Percentiles rank a stretch among this genome's conserved stretches.
Evolutionary conservation across 495 filamentous ascomycete species (phyloP).

Genomic region (Daldinia decipiens): DNA sequence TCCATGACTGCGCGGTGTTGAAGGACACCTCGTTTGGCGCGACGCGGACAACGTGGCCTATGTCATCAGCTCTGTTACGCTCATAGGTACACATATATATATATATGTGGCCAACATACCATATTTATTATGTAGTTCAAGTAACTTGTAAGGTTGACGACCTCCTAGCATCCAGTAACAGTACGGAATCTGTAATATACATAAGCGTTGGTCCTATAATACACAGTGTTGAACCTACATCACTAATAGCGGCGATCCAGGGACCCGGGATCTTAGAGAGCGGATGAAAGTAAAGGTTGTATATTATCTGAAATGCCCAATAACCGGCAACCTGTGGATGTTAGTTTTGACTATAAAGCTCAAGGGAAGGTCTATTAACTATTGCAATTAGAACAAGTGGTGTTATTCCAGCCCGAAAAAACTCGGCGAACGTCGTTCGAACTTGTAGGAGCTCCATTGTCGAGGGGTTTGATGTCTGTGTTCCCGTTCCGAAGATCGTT

Average conservation of each 20-base stretch:
- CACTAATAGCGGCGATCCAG: conserved; percentile 26
- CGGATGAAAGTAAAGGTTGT: conserved; percentile 63
- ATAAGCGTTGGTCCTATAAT: not conserved
- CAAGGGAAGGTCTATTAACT: not conserved
- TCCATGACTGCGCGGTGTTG: conserved; percentile 52
- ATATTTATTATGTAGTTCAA: conserved; percentile 45
- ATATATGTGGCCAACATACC: conserved; percentile 10
- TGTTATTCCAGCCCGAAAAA: not conserved
- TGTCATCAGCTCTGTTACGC: not conserved
- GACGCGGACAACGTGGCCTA: conserved; percentile 54
- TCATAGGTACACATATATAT: not conserved
- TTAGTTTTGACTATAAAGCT: not conserved
- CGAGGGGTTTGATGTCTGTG: not conserved
- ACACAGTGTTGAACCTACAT: conserved; percentile 15
- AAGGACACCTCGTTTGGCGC: conserved; percentile 60
- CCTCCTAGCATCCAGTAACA: conserved; percentile 27
- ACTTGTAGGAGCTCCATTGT: conserved; percentile 6
- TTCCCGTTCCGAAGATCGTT: not conserved
- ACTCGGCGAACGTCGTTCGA: not conserved
- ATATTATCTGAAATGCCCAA: conserved; percentile 36
- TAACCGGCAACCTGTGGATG: not conserved
- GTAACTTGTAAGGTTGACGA: conserved; percentile 26
- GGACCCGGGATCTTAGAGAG: conserved; percentile 64
- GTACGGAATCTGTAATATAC: conserved; percentile 35
- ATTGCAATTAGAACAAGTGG: conserved; percentile 8